Conservation (phyloP, 2,329 filamentous ascomycete genomes). For the Penicillium polonicum region DNA sequence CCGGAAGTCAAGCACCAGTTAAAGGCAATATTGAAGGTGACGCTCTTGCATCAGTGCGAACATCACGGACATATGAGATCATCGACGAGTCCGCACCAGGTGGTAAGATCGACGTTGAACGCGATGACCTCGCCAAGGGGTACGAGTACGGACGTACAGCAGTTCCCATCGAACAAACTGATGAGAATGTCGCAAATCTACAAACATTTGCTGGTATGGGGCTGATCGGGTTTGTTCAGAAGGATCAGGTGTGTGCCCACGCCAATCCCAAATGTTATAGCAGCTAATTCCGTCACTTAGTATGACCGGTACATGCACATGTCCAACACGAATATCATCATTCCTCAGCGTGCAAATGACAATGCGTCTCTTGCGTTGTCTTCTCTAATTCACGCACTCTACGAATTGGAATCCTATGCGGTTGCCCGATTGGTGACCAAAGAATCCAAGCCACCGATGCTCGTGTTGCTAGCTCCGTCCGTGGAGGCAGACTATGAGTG, state of each 20-base stretch:
- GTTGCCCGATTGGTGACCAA: constrained; percentile 83
- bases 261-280: background rate
- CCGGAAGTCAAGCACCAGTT: constrained; percentile 29
- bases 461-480: constrained; percentile 76
- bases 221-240: constrained; percentile 81
- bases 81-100: constrained; percentile 71
- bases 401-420: constrained; percentile 80
- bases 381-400: constrained; percentile 82
- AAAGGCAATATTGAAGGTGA: constrained; percentile 21
- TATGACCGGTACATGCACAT: constrained; percentile 84
- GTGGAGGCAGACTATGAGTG: constrained; percentile 80
- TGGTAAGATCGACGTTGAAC: constrained; percentile 76
- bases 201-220: constrained; percentile 73
- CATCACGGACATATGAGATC: constrained; percentile 76
- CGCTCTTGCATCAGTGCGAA: constrained; percentile 68
- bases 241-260: constrained; percentile 57
- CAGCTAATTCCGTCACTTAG: constrained; percentile 40
- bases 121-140: constrained; percentile 83
- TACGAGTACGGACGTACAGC: constrained; percentile 92
- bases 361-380: constrained; percentile 81
- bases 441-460: constrained; percentile 71
- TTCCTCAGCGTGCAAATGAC: constrained; percentile 75
- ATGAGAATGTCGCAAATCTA: constrained; percentile 84
- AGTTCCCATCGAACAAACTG: constrained; percentile 82
- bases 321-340: constrained; percentile 74